These are phyloP conservation scores for Vigna angularis DNA, from an alignment of 306 rosid species.

Conservation along the genomic window DNA sequence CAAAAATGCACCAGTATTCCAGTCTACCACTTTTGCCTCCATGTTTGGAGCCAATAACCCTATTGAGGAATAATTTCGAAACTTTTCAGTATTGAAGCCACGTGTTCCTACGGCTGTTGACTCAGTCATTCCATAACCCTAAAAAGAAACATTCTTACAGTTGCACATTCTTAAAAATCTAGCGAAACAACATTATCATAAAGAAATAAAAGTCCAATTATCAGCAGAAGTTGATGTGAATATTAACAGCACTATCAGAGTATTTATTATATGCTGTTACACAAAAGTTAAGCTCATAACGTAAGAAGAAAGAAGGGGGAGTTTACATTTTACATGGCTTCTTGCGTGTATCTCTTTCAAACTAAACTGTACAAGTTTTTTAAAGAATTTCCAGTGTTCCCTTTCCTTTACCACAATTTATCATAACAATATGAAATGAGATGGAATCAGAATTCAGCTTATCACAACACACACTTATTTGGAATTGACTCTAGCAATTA, in stretches of 20 bases:
- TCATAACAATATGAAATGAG: background rate
- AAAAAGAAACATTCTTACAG: slow-evolving; percentile 40
- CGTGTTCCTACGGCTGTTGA: slow-evolving; percentile 85
- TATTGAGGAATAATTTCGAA: slow-evolving; percentile 64
- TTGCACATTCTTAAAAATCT: slow-evolving; percentile 32
- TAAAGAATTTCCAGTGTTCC: slow-evolving; percentile 2
- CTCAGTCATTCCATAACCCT: slow-evolving; percentile 98
- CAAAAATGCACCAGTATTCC: slow-evolving; percentile 60
- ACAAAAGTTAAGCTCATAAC: background rate
- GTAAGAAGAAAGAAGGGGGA: background rate
- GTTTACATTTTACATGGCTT: background rate
- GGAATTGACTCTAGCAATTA: slow-evolving; percentile 35
- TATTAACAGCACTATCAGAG: slow-evolving; percentile 24
- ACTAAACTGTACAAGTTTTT: background rate
- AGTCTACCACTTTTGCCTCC: slow-evolving; percentile 87
- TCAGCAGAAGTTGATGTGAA: slow-evolving; percentile 14
- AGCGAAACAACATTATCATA: slow-evolving; percentile 31
- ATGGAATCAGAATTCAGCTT: slow-evolving; percentile 25
- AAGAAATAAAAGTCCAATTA: slow-evolving; percentile 30
- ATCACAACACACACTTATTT: background rate
- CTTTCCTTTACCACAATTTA: slow-evolving; percentile 17
- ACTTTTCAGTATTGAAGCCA: slow-evolving; percentile 74
- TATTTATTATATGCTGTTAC: slow-evolving; percentile 1
- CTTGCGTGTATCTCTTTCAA: background rate
- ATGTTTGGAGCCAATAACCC: slow-evolving; percentile 91